These are phyloP conservation scores for Cladosporium sp. DNA, from an alignment of 2,329 filamentous ascomycete genomes.

Conservation along the genomic window DNA sequence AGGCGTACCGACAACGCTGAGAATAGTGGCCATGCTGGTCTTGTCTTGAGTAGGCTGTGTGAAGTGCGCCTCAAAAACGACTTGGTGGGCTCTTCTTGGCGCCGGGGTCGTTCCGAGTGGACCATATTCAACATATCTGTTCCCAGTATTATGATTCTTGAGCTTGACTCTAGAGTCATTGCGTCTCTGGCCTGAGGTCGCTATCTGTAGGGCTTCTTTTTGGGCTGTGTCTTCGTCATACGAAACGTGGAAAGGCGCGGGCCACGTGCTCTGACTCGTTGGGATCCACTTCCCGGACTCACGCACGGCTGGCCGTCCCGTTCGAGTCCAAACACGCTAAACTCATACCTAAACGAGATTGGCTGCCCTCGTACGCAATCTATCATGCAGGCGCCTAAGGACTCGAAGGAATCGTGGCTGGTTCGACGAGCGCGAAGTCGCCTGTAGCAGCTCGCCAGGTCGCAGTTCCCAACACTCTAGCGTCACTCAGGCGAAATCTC, in stretches of 20 bases:
- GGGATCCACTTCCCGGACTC: not conserved
- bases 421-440: not conserved
- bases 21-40: not conserved
- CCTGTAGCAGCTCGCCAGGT: not conserved
- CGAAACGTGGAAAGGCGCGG: not conserved
- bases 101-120: too few relatives aligned
- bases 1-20: not conserved
- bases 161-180: not conserved
- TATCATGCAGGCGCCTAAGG: not conserved
- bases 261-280: not conserved
- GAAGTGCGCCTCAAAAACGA: not conserved
- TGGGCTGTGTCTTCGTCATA: not conserved
- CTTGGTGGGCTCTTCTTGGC: too few relatives aligned
- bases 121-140: too few relatives aligned
- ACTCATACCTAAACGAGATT: not conserved
- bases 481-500: not conserved
- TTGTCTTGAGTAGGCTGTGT: not conserved
- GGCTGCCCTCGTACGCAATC: not conserved
- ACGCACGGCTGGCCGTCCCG: not conserved
- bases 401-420: not conserved
- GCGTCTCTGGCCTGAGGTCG: not conserved
- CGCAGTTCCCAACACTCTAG: not conserved
- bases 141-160: too few relatives aligned
- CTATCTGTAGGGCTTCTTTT: not conserved
- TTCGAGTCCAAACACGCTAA: not conserved